Evolutionary conservation across 2,329 filamentous ascomycete genomes (phyloP).

Genomic region (Fusarium buharicum): DNA sequence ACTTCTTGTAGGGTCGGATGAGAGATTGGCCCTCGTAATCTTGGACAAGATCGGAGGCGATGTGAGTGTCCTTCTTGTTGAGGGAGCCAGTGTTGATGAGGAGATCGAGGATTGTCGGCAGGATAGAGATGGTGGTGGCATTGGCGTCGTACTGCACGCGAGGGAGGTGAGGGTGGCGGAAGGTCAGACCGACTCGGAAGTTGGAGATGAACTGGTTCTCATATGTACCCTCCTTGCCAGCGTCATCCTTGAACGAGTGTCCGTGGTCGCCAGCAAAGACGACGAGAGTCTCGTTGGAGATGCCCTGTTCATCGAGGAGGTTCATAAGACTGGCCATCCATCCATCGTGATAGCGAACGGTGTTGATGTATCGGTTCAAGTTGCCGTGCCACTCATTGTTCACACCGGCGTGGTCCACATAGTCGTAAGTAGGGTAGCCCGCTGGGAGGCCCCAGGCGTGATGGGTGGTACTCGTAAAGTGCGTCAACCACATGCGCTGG

Average conservation of each 20-base stretch:
- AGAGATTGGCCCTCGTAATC: constrained; percentile 53
- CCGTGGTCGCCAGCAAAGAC: constrained; percentile 52
- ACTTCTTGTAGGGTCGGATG: constrained; percentile 45
- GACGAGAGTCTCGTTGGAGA: constrained; percentile 50
- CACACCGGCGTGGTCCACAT: constrained; percentile 41
- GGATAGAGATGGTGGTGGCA: constrained; percentile 49
- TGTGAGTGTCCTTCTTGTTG: constrained; percentile 38
- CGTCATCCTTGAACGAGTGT: constrained; percentile 50
- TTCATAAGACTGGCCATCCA: constrained; percentile 50
- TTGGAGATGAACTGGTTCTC: constrained; percentile 48
- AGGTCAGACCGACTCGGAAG: constrained; percentile 48
- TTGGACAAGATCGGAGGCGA: constrained; percentile 45
- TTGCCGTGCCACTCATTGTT: constrained; percentile 44
- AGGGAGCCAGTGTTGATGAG: constrained; percentile 50
- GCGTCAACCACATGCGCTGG: constrained; percentile 51
- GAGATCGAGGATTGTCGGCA: constrained; percentile 51
- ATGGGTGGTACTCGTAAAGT: constrained; percentile 53
- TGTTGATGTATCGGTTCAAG: constrained; percentile 50
- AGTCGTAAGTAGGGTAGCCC: constrained; percentile 37
- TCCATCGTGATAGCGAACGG: constrained; percentile 47
- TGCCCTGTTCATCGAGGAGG: constrained; percentile 48
- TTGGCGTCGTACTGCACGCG: constrained; percentile 47
- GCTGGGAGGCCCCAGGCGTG: constrained; percentile 47
- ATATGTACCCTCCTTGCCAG: constrained; percentile 47
- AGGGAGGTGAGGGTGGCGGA: constrained; percentile 50